A percentile compares a stretch with the other conserved stretches of the same genome.
Conservation (phyloP, 176 grass and related monocot genomes). For the Urochloa ruziziensis region DNA sequence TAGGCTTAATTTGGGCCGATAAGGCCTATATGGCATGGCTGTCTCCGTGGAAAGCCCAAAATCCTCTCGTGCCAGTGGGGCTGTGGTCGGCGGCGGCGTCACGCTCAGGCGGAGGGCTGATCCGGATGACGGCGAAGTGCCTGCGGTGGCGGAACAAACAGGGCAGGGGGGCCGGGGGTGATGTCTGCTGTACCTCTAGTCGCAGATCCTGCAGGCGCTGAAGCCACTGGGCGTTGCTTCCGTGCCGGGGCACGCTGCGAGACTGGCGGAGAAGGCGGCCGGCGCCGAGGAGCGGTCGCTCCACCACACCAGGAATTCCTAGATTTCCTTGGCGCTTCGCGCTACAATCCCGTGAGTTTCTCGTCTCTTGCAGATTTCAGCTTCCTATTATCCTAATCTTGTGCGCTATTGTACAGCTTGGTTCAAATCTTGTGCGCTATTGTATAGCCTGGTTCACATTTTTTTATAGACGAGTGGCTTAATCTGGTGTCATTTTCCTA, state of each 20-base stretch:
- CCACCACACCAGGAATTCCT: conserved; percentile 49
- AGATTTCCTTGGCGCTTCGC: conserved; percentile 63
- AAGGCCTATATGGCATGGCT: too few species aligned
- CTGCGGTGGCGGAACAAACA: conserved; percentile 49
- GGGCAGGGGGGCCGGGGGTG: conserved; percentile 42
- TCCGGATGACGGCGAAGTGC: conserved; percentile 67
- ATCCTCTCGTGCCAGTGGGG: too few species aligned
- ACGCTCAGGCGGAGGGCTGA: conserved; percentile 22
- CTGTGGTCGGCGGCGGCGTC: neutral
- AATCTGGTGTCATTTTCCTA: neutral
- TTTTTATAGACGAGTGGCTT: neutral
- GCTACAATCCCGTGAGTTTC: conserved; percentile 6
- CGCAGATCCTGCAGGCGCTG: conserved; percentile 61
- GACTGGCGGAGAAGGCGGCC: conserved; percentile 70
- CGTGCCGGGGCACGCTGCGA: conserved; percentile 51
- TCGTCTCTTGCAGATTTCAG: neutral
- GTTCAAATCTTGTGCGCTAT: neutral
- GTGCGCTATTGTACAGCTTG: neutral
- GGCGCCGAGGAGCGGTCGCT: conserved; percentile 65
- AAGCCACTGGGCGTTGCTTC: conserved; percentile 57
- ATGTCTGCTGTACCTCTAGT: conserved; percentile 67
- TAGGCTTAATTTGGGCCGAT: too few species aligned
- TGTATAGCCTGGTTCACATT: neutral
- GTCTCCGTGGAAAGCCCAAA: too few species aligned
- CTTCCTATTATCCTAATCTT: neutral